These are phyloP conservation scores for Capsella rubella DNA, from an alignment of 441 rosid genomes.

Conservation along the genomic window DNA sequence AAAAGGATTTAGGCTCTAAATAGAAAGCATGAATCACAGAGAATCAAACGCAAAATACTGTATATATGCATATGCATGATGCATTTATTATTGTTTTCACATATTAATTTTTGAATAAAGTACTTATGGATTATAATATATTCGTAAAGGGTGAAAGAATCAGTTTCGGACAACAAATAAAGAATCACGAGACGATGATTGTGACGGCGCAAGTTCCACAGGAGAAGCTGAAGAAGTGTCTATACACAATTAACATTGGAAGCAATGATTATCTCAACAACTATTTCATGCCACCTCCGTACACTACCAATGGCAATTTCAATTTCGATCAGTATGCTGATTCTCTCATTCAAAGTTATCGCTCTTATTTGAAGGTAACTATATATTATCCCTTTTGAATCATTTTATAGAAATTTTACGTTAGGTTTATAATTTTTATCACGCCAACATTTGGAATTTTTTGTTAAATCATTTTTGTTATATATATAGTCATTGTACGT, in stretches of 20 bases:
- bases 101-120: too few species aligned
- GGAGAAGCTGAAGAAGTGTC: conserved; percentile 48
- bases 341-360: conserved; percentile 47
- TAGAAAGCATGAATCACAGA: too few species aligned
- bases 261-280: conserved; percentile 67
- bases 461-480: too few species aligned
- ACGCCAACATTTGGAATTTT: too few species aligned
- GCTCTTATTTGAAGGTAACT: conserved; percentile 47
- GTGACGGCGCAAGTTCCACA: conserved; percentile 24
- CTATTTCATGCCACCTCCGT: conserved; percentile 55
- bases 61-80: too few species aligned
- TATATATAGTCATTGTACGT: conserved; percentile 41
- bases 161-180: conserved; percentile 51
- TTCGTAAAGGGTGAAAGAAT: conserved; percentile 50
- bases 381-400: background rate
- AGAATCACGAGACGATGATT: conserved; percentile 44
- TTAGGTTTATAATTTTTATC: background rate
- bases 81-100: too few species aligned
- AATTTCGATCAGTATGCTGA: conserved; percentile 51
- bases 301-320: conserved; percentile 33
- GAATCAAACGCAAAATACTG: too few species aligned
- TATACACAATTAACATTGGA: conserved; percentile 62
- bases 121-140: background rate
- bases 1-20: too few species aligned
- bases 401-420: background rate